These are phyloP conservation scores for Quercus mongolica DNA, from an alignment of 306 rosid genomes.

Conservation along the genomic window DNA sequence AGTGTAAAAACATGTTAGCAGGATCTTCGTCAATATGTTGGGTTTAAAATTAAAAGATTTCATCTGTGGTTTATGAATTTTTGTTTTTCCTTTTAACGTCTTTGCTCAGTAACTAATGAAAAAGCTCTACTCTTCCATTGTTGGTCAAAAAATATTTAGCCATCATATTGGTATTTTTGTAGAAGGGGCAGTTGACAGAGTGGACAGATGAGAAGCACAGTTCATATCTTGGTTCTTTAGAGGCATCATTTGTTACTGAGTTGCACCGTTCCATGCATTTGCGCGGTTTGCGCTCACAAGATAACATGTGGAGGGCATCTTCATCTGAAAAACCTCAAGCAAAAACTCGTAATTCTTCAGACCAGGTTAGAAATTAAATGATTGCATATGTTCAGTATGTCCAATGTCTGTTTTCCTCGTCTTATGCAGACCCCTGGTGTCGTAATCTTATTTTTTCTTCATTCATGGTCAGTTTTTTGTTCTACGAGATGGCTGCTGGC, in stretches of 20 bases:
- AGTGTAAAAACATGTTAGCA: background rate
- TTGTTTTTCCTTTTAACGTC: constrained; percentile 2
- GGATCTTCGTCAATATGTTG: background rate
- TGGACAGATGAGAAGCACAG: constrained; percentile 88
- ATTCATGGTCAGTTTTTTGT: constrained; percentile 44
- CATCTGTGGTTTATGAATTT: background rate
- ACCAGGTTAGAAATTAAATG: constrained; percentile 46
- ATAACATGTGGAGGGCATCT: constrained; percentile 22
- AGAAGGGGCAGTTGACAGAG: constrained; percentile 44
- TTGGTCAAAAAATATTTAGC: constrained; percentile 18
- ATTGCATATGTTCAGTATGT: constrained; percentile 18
- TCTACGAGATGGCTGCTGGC: constrained; percentile 47
- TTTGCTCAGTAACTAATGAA: background rate
- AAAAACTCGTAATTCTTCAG: constrained; percentile 37
- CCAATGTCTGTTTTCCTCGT: constrained; percentile 7
- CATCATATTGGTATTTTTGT: constrained; percentile 12
- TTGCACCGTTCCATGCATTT: constrained; percentile 42
- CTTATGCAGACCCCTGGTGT: constrained; percentile 18
- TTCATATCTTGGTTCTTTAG: constrained; percentile 64
- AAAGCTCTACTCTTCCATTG: constrained; percentile 10
- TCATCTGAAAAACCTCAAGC: constrained; percentile 25
- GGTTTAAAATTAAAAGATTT: background rate
- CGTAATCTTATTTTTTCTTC: constrained; percentile 23
- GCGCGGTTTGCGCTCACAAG: constrained; percentile 31
- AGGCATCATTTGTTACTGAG: constrained; percentile 73